Conservation (phyloP, 257 asterid species). For the Thymus quinquecostatus region DNA sequence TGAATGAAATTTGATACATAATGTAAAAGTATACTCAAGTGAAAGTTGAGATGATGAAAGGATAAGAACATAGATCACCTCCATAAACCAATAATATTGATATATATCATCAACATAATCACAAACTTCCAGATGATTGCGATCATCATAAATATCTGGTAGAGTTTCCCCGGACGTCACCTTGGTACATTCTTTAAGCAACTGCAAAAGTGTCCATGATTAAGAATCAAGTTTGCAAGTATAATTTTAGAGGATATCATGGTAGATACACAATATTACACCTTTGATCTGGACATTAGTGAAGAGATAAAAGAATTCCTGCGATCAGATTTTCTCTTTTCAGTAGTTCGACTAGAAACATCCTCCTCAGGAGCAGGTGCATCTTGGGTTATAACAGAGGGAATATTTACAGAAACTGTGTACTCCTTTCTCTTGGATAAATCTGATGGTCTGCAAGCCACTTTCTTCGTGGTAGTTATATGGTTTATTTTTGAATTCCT, state of each 20-base stretch:
- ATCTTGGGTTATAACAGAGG: constrained; percentile 44
- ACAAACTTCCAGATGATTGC: constrained; percentile 86
- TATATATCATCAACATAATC: constrained; percentile 94
- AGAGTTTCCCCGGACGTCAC: constrained; percentile 44
- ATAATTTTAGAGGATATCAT: constrained; percentile 21
- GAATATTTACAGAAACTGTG: constrained; percentile 40
- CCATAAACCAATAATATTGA: constrained; percentile 92
- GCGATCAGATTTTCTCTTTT: constrained; percentile 62
- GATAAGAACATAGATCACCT: constrained; percentile 51
- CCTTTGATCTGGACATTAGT: constrained; percentile 77
- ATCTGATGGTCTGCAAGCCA: constrained; percentile 43
- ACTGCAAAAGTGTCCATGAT: constrained; percentile 37
- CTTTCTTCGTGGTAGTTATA: constrained; percentile 42
- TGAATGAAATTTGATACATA: background rate
- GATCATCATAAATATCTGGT: constrained; percentile 77
- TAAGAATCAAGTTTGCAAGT: constrained; percentile 19
- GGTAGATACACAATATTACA: constrained; percentile 22
- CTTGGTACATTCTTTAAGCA: constrained; percentile 47
- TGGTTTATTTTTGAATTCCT: constrained; percentile 48
- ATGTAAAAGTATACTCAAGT: background rate
- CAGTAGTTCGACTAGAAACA: constrained; percentile 40
- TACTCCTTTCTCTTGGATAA: constrained; percentile 57
- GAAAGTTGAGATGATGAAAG: constrained; percentile 11
- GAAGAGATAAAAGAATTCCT: constrained; percentile 76
- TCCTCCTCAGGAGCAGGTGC: constrained; percentile 46